Conservation (phyloP, 2,329 filamentous ascomycete species). For the Ophidiomyces ophidiicola region DNA sequence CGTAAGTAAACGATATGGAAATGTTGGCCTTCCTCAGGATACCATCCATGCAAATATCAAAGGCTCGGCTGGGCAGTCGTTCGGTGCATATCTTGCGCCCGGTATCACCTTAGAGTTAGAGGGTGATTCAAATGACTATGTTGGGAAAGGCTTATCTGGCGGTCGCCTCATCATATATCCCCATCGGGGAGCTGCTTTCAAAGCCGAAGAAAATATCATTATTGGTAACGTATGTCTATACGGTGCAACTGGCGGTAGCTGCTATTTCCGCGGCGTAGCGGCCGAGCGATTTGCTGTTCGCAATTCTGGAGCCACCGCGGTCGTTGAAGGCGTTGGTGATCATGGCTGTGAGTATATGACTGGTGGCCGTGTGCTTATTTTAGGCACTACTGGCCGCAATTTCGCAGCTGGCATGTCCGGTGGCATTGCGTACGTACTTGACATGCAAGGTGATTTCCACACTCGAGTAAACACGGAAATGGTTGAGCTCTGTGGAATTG, state of each 20-base stretch:
- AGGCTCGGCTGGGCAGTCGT: conserved; percentile 91
- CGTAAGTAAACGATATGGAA: conserved; percentile 82
- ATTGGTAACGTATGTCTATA: conserved; percentile 93
- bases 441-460: conserved; percentile 78
- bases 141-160: conserved; percentile 89
- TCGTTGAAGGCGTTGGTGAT: conserved; percentile 91
- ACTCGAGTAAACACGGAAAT: conserved; percentile 95
- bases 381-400: conserved; percentile 86
- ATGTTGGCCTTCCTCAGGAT: conserved; percentile 76
- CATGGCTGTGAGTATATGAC: conserved; percentile 99
- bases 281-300: conserved; percentile 93
- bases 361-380: conserved; percentile 74
- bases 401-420: conserved; percentile 98
- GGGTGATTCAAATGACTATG: conserved; percentile 92
- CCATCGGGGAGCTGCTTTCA: conserved; percentile 78
- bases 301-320: conserved; percentile 90
- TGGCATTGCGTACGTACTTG: conserved; percentile 88
- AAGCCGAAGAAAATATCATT: conserved; percentile 89
- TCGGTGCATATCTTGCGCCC: conserved; percentile 84
- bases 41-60: conserved; percentile 95
- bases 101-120: conserved; percentile 91
- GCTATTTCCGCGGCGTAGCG: conserved; percentile 94
- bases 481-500: conserved; percentile 77
- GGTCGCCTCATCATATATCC: conserved; percentile 90
- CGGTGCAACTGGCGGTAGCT: conserved; percentile 78